phyloP scores from a whole-genome alignment of 1,284 basidiomycete species.

The Tausonia pullulans region DNA sequence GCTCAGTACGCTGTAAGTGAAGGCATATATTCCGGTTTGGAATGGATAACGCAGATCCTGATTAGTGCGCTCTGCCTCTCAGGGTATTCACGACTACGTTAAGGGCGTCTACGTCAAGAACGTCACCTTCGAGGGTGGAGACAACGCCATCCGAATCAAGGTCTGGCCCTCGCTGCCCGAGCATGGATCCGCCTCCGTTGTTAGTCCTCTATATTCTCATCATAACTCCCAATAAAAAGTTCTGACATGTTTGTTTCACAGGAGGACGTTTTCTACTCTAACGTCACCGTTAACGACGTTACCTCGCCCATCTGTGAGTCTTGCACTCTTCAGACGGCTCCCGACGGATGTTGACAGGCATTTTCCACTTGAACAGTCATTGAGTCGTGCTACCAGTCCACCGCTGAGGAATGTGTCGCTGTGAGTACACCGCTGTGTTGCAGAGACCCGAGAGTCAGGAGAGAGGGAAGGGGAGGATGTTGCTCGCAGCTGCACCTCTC shows the following conservation, averaged over 20 bases:
- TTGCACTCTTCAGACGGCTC: background rate
- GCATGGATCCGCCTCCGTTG: background rate
- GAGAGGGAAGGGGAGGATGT: too few relatives aligned
- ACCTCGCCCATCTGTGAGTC: background rate
- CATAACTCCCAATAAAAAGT: background rate
- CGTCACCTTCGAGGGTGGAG: slow-evolving; percentile 14
- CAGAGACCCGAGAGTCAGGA: too few relatives aligned
- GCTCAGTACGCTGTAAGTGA: slow-evolving; percentile 9
- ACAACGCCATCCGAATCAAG: slow-evolving; percentile 17
- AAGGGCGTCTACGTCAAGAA: slow-evolving; percentile 10
- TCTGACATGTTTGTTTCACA: too few relatives aligned
- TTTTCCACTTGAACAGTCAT: too few relatives aligned
- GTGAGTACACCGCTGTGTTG: too few relatives aligned
- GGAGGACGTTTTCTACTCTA: slow-evolving; percentile 1
- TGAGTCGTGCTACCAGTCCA: slow-evolving; percentile 16
- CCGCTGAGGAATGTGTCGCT: background rate
- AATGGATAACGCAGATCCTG: too few relatives aligned
- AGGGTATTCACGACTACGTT: slow-evolving; percentile 13
- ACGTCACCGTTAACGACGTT: background rate
- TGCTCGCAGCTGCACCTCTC: too few relatives aligned
- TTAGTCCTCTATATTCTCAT: background rate
- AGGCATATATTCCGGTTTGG: too few relatives aligned
- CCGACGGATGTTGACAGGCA: too few relatives aligned
- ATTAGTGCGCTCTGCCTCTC: too few relatives aligned
- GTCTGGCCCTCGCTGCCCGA: slow-evolving; percentile 14